Conservation (phyloP, 179 eudicot genomes). For the Silene noctiflora region DNA sequence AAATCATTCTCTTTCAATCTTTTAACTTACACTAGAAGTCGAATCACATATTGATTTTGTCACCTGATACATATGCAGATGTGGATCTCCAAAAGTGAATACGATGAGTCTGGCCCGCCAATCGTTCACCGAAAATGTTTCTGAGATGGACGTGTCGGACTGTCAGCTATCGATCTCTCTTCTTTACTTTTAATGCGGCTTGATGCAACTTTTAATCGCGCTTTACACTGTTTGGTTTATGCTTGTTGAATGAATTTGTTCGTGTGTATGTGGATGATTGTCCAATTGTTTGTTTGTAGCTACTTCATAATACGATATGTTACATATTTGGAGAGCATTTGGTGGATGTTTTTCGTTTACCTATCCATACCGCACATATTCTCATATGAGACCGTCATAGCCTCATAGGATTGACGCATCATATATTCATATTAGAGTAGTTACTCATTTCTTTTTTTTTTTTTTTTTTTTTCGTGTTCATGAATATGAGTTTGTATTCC, state of each 20-base stretch:
- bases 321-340: neutral
- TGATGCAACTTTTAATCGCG: neutral
- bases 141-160: constrained; percentile 21
- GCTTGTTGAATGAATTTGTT: neutral
- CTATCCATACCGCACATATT: too few relatives aligned
- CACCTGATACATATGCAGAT: constrained; percentile 20
- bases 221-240: neutral
- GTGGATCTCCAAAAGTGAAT: constrained; percentile 44
- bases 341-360: too few relatives aligned
- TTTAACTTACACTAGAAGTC: too few relatives aligned
- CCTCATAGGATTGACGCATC: too few relatives aligned
- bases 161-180: neutral
- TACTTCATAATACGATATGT: neutral
- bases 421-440: too few relatives aligned
- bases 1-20: neutral
- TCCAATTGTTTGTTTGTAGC: neutral
- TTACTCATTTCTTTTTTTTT: too few relatives aligned
- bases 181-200: neutral
- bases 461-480: too few relatives aligned
- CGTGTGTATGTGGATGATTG: neutral
- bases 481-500: too few relatives aligned
- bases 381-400: too few relatives aligned
- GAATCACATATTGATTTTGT: neutral
- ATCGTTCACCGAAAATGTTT: constrained; percentile 40
- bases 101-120: constrained; percentile 40